phyloP scores from a whole-genome alignment of 805 yeast genomes.

The Naumovozyma castellii region DNA sequence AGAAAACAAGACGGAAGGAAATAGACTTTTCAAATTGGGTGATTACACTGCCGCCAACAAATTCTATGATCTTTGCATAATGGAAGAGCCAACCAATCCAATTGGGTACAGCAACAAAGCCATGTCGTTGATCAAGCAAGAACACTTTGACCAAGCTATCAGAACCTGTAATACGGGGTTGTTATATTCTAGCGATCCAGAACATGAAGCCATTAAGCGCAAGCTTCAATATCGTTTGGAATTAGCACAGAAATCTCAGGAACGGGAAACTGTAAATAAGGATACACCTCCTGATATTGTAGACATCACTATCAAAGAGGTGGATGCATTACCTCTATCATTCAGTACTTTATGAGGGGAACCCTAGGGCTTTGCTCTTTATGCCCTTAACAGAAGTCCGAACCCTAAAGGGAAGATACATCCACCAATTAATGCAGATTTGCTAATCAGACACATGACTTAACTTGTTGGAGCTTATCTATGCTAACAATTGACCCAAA shows the following conservation, averaged over 20 bases:
- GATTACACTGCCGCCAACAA: conserved; percentile 43
- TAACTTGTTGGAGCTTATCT: too few relatives aligned
- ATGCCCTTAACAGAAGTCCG: not conserved
- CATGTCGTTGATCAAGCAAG: conserved; percentile 47
- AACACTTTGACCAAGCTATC: conserved; percentile 41
- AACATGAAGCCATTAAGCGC: conserved; percentile 28
- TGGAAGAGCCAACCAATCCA: conserved; percentile 40
- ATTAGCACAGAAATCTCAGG: conserved; percentile 28
- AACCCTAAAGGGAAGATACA: not conserved
- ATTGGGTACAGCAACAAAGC: conserved; percentile 61
- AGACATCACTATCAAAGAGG: conserved; percentile 33
- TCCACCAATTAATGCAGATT: too few relatives aligned
- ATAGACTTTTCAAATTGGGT: conserved; percentile 38
- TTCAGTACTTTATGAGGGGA: conserved; percentile 11
- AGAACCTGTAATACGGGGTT: conserved; percentile 45
- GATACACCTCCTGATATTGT: conserved; percentile 1
- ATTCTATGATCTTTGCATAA: conserved; percentile 48
- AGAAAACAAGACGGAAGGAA: conserved; percentile 36
- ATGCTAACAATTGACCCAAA: not conserved
- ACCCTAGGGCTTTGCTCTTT: not conserved
- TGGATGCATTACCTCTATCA: conserved; percentile 36
- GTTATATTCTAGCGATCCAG: conserved; percentile 1
- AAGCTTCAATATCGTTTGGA: conserved; percentile 49
- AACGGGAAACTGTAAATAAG: not conserved
- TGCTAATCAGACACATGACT: conserved; percentile 17